Evolutionary conservation across 2,329 filamentous ascomycete species (phyloP).

Genomic region (Exutisphaerella laricina): DNA sequence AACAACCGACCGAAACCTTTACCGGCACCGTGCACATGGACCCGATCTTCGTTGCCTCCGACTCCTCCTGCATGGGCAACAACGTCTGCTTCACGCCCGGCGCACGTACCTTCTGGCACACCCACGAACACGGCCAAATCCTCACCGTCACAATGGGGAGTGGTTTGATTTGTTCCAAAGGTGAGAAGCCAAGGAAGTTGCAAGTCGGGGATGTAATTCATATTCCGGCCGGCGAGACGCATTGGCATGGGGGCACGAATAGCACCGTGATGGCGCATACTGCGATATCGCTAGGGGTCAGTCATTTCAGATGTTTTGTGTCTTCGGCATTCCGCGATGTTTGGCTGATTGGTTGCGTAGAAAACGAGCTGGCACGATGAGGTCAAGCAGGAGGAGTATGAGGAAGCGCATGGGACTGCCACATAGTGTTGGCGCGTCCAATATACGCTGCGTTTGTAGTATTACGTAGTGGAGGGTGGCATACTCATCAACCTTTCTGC

Average conservation of each 20-base stretch:
- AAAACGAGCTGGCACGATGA: constrained; percentile 36
- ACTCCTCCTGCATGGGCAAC: constrained; percentile 30
- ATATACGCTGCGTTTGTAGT: too few species aligned
- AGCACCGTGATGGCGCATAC: constrained; percentile 39
- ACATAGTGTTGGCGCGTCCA: too few species aligned
- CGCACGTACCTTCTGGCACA: constrained; percentile 43
- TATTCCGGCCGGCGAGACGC: constrained; percentile 38
- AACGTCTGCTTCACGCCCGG: constrained; percentile 43
- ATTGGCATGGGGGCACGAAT: constrained; percentile 44
- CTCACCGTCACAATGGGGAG: constrained; percentile 38
- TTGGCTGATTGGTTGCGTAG: constrained; percentile 1
- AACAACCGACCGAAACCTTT: constrained; percentile 28
- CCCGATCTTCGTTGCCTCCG: constrained; percentile 29
- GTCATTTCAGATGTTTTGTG: constrained; percentile 9
- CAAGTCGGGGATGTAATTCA: constrained; percentile 41
- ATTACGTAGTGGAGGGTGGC: too few species aligned
- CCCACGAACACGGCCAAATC: constrained; percentile 42
- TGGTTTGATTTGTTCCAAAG: constrained; percentile 42
- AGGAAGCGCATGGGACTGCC: constrained; percentile 23
- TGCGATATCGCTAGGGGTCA: constrained; percentile 35
- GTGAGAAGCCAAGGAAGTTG: constrained; percentile 34
- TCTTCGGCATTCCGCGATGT: neutral
- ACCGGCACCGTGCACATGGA: constrained; percentile 29
- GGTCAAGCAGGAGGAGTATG: constrained; percentile 37
- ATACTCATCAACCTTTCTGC: too few species aligned